Percentiles rank a stretch among this genome's conserved stretches.
Evolutionary conservation across 2,329 filamentous ascomycete species (phyloP).

Genomic region (Claviceps lovelessii): DNA sequence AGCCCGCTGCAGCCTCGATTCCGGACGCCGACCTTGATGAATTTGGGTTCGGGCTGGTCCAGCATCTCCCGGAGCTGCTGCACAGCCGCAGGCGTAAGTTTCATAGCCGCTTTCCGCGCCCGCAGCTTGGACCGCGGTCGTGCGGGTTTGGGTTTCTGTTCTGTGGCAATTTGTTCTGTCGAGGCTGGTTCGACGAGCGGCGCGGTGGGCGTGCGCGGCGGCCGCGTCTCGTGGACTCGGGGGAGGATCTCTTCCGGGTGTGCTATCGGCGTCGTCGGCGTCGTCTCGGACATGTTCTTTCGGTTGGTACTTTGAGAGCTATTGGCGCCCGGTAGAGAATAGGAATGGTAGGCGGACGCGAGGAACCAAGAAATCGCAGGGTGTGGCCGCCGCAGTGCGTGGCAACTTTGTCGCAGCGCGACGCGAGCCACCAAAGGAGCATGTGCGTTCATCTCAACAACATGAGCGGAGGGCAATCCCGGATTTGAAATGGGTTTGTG

Average conservation of each 20-base stretch:
- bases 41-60: conserved; percentile 74
- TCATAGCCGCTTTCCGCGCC: conserved; percentile 83
- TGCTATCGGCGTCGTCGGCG: conserved; percentile 32
- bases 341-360: conserved; percentile 34
- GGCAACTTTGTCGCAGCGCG: conserved; percentile 26
- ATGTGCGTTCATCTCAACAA: conserved; percentile 28
- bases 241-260: conserved; percentile 29
- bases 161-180: neutral
- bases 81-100: conserved; percentile 65
- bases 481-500: no score
- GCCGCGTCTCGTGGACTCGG: conserved; percentile 38
- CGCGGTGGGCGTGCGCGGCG: conserved; percentile 18
- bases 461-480: conserved; percentile 9
- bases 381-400: conserved; percentile 23
- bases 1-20: conserved; percentile 90
- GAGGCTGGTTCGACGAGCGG: conserved; percentile 6
- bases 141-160: conserved; percentile 30
- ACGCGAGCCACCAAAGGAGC: conserved; percentile 26
- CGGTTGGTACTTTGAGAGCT: conserved; percentile 26
- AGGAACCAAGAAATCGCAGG: conserved; percentile 21
- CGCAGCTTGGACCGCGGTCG: conserved; percentile 24
- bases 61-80: conserved; percentile 63
- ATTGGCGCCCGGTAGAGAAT: conserved; percentile 31
- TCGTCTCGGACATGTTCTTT: conserved; percentile 28
- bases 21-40: conserved; percentile 87